Conservation (phyloP, 2,329 filamentous ascomycete species). For the Xylaria sp. region DNA sequence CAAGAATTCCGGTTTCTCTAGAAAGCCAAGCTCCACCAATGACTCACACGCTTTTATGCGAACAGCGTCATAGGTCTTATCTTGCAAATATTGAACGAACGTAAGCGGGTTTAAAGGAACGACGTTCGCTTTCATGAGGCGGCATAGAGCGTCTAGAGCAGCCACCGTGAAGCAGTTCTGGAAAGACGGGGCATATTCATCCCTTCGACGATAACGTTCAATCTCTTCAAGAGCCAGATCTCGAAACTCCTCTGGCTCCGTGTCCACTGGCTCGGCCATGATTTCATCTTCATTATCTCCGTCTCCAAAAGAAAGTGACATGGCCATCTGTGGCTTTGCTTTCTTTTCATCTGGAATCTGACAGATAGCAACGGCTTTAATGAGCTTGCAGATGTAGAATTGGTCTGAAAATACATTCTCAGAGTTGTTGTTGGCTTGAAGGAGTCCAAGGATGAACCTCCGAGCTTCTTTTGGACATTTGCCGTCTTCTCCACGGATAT, state of each 20-base stretch:
- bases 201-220: conserved; percentile 73
- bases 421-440: conserved; percentile 94
- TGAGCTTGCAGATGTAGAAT: conserved; percentile 84
- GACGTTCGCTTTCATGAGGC: conserved; percentile 72
- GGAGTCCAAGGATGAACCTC: conserved; percentile 85
- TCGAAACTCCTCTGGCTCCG: conserved; percentile 61
- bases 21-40: conserved; percentile 70
- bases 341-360: conserved; percentile 61
- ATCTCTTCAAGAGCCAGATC: conserved; percentile 70
- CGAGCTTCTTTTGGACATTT: conserved; percentile 83
- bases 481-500: conserved; percentile 78
- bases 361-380: conserved; percentile 70
- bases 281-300: conserved; percentile 57
- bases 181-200: conserved; percentile 75
- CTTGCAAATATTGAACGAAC: conserved; percentile 73
- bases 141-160: conserved; percentile 69
- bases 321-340: conserved; percentile 54
- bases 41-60: conserved; percentile 74
- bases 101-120: conserved; percentile 65
- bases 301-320: conserved; percentile 57
- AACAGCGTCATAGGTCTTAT: conserved; percentile 71
- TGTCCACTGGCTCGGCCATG: conserved; percentile 55
- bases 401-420: conserved; percentile 91
- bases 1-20: conserved; percentile 66
- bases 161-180: conserved; percentile 75